Evolutionary conservation across 352 stramenopile genomes (phyloP).

Genomic region (Pythium sukuiense): DNA sequence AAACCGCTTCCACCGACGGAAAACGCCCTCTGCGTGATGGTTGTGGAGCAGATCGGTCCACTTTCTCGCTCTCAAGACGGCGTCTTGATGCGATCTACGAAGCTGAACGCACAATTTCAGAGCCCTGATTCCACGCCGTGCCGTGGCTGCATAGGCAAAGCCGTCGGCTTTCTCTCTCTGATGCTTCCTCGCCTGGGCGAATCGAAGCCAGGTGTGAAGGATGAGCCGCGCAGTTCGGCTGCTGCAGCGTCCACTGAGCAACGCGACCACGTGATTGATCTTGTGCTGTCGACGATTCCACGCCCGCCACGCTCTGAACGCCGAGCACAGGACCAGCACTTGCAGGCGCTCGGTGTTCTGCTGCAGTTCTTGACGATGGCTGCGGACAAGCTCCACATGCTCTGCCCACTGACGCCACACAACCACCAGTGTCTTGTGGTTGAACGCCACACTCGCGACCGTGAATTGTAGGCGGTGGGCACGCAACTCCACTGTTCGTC

Average conservation of each 20-base stretch:
- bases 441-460: constrained; percentile 9
- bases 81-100: neutral
- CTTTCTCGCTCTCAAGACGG: neutral
- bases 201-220: constrained; percentile 2
- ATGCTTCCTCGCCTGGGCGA: neutral
- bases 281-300: constrained; percentile 38
- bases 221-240: constrained; percentile 2
- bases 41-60: constrained; percentile 20
- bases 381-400: constrained; percentile 21
- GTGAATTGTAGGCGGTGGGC: constrained; percentile 11
- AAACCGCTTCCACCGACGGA: constrained; percentile 14
- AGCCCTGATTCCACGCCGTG: neutral
- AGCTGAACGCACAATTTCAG: neutral
- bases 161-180: neutral
- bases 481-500: neutral
- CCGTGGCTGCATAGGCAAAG: neutral
- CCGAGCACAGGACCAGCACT: constrained; percentile 55
- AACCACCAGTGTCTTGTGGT: constrained; percentile 1
- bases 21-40: neutral
- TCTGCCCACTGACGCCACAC: constrained; percentile 30
- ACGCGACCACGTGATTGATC: constrained; percentile 24
- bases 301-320: constrained; percentile 49
- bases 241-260: constrained; percentile 31
- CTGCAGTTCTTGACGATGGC: constrained; percentile 42
- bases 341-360: constrained; percentile 59